A percentile compares a stretch with the other conserved stretches of the same genome.
Evolutionary conservation across 805 yeast species (phyloP).

Genomic region (Pichia pseudocactophila): DNA sequence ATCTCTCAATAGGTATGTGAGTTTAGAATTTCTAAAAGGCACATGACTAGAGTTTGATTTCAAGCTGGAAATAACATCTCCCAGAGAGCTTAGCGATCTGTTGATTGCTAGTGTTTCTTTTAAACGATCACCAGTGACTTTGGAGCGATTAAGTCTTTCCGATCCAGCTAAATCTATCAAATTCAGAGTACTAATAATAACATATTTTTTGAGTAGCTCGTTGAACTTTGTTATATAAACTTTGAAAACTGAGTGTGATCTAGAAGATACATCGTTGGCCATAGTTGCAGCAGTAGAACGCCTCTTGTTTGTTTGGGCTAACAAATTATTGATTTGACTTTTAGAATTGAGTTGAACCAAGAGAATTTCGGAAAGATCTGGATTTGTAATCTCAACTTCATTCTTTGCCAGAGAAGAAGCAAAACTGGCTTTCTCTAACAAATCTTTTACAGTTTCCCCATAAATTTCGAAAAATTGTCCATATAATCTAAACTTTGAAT

Average conservation of each 20-base stretch:
- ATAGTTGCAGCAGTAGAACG: slow-evolving; percentile 77
- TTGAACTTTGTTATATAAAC: slow-evolving; percentile 34
- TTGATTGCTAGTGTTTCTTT: slow-evolving; percentile 86
- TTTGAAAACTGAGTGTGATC: slow-evolving; percentile 82
- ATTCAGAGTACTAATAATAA: slow-evolving; percentile 54
- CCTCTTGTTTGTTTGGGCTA: slow-evolving; percentile 48
- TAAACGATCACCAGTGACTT: slow-evolving; percentile 70
- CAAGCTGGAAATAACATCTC: slow-evolving; percentile 65
- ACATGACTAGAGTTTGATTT: slow-evolving; percentile 36
- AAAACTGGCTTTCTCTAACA: slow-evolving; percentile 39
- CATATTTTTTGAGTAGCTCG: background rate
- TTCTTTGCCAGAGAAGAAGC: slow-evolving; percentile 71
- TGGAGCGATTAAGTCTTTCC: slow-evolving; percentile 69
- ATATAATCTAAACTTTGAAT: slow-evolving; percentile 45
- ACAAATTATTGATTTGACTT: slow-evolving; percentile 39
- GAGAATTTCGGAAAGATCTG: slow-evolving; percentile 47
- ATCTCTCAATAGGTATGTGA: slow-evolving; percentile 77
- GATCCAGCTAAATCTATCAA: slow-evolving; percentile 92
- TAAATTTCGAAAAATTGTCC: slow-evolving; percentile 88
- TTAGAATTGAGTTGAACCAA: slow-evolving; percentile 34
- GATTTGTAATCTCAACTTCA: slow-evolving; percentile 36
- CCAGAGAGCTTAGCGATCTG: slow-evolving; percentile 76
- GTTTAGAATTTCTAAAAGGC: slow-evolving; percentile 62
- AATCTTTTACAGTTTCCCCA: slow-evolving; percentile 72
- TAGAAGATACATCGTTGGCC: slow-evolving; percentile 75